Percentiles rank a stretch among this genome's conserved stretches.
Evolutionary conservation across 129 eudicot genomes (phyloP).

Genomic region (Flaveria robusta): DNA sequence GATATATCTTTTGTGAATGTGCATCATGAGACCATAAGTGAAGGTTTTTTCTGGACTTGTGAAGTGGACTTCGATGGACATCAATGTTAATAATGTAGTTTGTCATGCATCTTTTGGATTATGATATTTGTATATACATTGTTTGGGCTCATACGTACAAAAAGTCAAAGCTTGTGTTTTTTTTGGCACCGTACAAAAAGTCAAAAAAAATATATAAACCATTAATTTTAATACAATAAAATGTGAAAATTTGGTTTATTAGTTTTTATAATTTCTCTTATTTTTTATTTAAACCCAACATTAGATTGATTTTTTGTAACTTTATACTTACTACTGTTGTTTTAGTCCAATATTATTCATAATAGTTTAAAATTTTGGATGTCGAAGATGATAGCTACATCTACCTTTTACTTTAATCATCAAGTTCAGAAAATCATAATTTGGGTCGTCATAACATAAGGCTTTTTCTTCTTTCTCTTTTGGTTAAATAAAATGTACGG

Average conservation of each 20-base stretch:
- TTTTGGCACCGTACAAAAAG: too few species aligned
- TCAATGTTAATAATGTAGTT: background rate
- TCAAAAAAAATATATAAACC: too few species aligned
- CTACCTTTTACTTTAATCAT: background rate
- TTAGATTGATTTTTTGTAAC: too few species aligned
- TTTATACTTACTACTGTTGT: background rate
- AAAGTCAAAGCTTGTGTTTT: too few species aligned
- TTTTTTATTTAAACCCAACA: too few species aligned
- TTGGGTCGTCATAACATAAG: background rate
- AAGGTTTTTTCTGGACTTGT: background rate
- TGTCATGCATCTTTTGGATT: slow-evolving; percentile 9
- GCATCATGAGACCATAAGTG: background rate
- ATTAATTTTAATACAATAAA: too few species aligned
- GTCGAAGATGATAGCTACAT: background rate
- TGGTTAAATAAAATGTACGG: background rate
- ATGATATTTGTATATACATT: background rate
- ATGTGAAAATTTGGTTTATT: too few species aligned
- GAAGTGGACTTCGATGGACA: background rate
- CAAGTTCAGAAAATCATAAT: background rate
- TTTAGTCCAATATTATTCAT: background rate
- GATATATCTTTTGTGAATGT: background rate
- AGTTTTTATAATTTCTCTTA: too few species aligned
- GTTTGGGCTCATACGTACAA: too few species aligned
- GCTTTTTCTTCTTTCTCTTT: background rate
- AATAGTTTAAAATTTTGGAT: background rate